A percentile compares a stretch with the other conserved stretches of the same genome.
phyloP scores from a whole-genome alignment of 2,329 filamentous ascomycete species.

The Pseudopyricularia cyperi region DNA sequence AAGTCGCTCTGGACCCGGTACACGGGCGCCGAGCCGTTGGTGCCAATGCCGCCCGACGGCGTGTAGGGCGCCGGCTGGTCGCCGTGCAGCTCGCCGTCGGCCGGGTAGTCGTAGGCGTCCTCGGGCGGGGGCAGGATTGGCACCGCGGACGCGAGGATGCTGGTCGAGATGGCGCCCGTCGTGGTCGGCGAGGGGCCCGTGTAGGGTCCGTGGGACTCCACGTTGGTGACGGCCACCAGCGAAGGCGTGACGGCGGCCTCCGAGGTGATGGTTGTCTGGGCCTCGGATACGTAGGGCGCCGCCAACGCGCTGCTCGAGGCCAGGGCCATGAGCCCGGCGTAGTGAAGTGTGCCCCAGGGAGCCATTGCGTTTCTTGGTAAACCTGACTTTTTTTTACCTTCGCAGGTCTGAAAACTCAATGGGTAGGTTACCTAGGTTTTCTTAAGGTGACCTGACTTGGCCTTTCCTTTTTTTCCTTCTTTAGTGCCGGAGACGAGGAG shows the following conservation, averaged over 20 bases:
- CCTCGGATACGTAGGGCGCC: not conserved
- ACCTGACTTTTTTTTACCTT: no score
- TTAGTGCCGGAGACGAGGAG: no score
- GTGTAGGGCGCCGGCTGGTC: slow-evolving; percentile 58
- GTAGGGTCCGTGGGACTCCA: slow-evolving; percentile 57
- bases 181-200: slow-evolving; percentile 50
- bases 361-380: not conserved
- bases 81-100: slow-evolving; percentile 55
- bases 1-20: slow-evolving; percentile 73
- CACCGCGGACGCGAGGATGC: slow-evolving; percentile 43
- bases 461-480: no score
- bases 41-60: slow-evolving; percentile 61
- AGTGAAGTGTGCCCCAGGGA: not conserved
- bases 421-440: no score
- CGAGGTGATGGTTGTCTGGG: not conserved
- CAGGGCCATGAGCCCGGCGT: not conserved
- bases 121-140: slow-evolving; percentile 41
- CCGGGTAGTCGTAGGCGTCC: slow-evolving; percentile 56
- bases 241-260: not conserved
- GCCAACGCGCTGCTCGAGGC: not conserved
- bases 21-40: slow-evolving; percentile 62
- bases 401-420: not conserved
- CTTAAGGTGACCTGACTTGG: not conserved
- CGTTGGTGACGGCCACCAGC: slow-evolving; percentile 19
- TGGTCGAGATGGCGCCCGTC: slow-evolving; percentile 53